phyloP scores from a whole-genome alignment of 192 early-diverging fungal genomes.

The Coemansia sp. region DNA sequence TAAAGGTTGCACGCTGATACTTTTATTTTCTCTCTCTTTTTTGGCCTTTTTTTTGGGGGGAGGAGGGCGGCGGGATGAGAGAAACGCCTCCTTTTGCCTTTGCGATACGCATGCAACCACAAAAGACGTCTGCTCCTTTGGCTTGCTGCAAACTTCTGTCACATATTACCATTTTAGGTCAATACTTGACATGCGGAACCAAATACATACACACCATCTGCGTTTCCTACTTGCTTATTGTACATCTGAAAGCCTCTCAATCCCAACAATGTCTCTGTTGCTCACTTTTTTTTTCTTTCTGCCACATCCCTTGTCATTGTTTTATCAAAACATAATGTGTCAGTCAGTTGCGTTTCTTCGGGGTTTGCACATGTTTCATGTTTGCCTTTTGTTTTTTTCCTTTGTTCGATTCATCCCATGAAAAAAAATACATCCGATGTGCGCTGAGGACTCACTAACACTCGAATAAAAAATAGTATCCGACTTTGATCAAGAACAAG shows the following conservation, averaged over 20 bases:
- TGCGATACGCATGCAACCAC: not conserved
- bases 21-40: not conserved
- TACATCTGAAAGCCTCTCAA: slow-evolving; percentile 5
- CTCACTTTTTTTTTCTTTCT: slow-evolving; percentile 2
- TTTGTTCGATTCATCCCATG: not conserved
- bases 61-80: not conserved
- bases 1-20: not conserved
- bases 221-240: not conserved
- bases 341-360: not conserved
- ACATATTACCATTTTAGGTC: slow-evolving; percentile 10
- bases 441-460: not conserved
- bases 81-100: not conserved
- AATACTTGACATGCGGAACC: not conserved
- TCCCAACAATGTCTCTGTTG: not conserved
- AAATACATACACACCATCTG: not conserved
- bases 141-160: not conserved
- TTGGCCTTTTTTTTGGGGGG: not conserved
- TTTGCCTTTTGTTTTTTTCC: not conserved
- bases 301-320: not conserved
- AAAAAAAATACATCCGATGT: not conserved
- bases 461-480: not conserved
- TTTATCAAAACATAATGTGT: not conserved
- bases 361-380: not conserved
- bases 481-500: not conserved
- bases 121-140: not conserved